Conservation (phyloP, 106 monocot species). For the Hemerocallis citrina region DNA sequence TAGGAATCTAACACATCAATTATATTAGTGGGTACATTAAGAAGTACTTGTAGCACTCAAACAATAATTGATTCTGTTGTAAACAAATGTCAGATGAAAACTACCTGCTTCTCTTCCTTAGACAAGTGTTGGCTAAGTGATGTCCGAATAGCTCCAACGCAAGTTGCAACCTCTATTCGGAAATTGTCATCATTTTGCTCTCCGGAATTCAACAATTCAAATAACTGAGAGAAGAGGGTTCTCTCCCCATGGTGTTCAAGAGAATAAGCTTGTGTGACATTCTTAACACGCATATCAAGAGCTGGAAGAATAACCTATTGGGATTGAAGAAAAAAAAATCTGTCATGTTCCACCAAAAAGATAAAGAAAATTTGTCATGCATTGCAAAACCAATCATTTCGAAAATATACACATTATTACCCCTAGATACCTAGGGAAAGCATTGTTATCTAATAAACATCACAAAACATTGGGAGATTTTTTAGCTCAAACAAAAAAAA, state of each 20-base stretch:
- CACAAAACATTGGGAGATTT: not conserved
- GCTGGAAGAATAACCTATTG: conserved; percentile 86
- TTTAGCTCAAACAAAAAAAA: not conserved
- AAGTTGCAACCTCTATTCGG: conserved; percentile 62
- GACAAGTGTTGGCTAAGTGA: conserved; percentile 80
- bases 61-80: not conserved
- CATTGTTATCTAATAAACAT: not conserved
- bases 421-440: not conserved
- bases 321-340: not conserved
- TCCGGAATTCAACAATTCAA: conserved; percentile 42
- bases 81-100: not conserved
- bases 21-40: too few species aligned
- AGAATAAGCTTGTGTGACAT: conserved; percentile 74
- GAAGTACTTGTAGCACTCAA: too few species aligned
- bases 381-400: not conserved
- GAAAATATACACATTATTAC: not conserved
- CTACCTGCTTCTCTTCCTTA: conserved; percentile 94
- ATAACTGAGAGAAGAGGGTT: conserved; percentile 53
- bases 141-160: conserved; percentile 71
- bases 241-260: conserved; percentile 84
- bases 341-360: not conserved
- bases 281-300: conserved; percentile 83
- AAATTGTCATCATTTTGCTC: conserved; percentile 33
- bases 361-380: not conserved
- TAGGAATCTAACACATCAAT: too few species aligned